Percentiles rank a stretch among this genome's conserved stretches.
These are phyloP conservation scores for Arthroderma sp. DNA, from an alignment of 2,329 filamentous ascomycete genomes.

Conservation along the genomic window DNA sequence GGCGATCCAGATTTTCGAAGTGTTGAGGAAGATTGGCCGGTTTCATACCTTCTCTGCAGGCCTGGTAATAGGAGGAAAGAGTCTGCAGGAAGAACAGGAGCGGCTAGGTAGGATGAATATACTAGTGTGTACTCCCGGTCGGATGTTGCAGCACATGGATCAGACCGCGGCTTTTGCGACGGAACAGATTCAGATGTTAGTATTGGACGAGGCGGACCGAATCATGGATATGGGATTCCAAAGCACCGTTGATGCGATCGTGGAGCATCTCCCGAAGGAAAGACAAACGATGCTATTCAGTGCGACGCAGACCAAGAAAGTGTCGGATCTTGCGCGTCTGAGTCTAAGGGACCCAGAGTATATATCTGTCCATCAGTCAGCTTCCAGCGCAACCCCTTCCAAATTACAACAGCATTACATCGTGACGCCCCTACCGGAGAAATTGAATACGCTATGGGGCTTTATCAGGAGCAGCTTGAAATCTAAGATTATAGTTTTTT, in stretches of 20 bases:
- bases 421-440: conserved; percentile 69
- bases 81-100: conserved; percentile 72
- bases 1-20: conserved; percentile 93
- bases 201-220: conserved; percentile 88
- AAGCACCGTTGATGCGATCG: conserved; percentile 73
- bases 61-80: conserved; percentile 86
- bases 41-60: conserved; percentile 87
- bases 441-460: conserved; percentile 81
- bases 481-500: conserved; percentile 86
- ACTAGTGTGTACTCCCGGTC: conserved; percentile 82
- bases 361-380: conserved; percentile 79
- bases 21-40: conserved; percentile 76
- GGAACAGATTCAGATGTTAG: conserved; percentile 80
- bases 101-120: conserved; percentile 89
- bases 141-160: conserved; percentile 90
- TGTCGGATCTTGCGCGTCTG: conserved; percentile 79
- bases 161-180: conserved; percentile 84
- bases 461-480: conserved; percentile 88
- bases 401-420: conserved; percentile 86
- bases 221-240: conserved; percentile 98
- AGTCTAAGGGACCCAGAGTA: conserved; percentile 88
- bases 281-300: conserved; percentile 91
- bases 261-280: conserved; percentile 75
- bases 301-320: conserved; percentile 87
- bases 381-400: conserved; percentile 64